A percentile compares a stretch with the other conserved stretches of the same genome.
Evolutionary conservation across 768 basidiomycete species (phyloP).

Genomic region (Rhizopogon vesiculosus): DNA sequence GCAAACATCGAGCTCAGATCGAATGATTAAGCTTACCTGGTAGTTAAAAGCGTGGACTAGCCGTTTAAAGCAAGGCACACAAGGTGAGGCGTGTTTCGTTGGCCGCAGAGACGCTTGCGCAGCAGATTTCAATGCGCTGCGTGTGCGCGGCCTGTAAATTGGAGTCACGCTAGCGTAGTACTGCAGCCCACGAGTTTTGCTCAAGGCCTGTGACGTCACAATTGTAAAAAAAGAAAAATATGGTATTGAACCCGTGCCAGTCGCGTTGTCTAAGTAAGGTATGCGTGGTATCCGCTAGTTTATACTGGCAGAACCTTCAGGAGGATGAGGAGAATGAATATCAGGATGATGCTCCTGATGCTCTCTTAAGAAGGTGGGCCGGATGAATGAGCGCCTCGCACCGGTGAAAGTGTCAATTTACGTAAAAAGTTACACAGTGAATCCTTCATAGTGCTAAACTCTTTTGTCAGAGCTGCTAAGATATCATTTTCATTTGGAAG

Average conservation of each 20-base stretch:
- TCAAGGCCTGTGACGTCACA: slow-evolving; percentile 1
- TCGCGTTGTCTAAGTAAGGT: background rate
- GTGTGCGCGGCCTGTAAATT: slow-evolving; percentile 1
- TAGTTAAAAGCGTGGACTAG: background rate
- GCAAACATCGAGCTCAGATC: background rate
- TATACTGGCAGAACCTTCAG: too few species aligned
- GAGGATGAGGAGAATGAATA: background rate
- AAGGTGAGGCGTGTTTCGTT: background rate
- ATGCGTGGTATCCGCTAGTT: too few species aligned
- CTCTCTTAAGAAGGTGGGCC: too few species aligned
- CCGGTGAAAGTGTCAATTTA: too few species aligned
- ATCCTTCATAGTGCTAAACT: too few species aligned
- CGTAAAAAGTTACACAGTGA: too few species aligned
- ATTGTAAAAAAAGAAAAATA: background rate
- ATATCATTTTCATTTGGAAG: too few species aligned
- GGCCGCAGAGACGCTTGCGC: background rate
- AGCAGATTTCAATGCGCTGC: background rate
- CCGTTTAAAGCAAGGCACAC: slow-evolving; percentile 2
- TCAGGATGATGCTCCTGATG: background rate
- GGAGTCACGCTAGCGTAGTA: background rate
- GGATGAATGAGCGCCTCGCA: too few species aligned
- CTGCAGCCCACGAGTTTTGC: background rate
- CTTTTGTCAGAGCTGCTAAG: too few species aligned
- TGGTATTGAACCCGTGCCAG: background rate
- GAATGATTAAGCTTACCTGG: background rate